These are phyloP conservation scores for Cryptococcus sp. DNA, from an alignment of 1,284 basidiomycete genomes.

Conservation along the genomic window DNA sequence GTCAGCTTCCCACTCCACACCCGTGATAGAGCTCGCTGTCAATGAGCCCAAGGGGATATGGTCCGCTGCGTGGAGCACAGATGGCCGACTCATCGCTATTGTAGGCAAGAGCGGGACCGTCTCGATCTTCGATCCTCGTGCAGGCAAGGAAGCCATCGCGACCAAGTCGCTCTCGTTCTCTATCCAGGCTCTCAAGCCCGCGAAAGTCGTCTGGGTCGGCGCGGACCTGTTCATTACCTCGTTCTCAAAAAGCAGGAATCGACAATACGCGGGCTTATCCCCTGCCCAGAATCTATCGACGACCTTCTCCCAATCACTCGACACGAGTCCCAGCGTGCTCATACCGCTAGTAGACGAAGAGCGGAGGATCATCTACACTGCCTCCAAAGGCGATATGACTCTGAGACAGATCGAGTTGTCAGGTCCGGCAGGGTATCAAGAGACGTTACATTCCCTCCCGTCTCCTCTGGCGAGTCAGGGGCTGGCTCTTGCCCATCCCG, in stretches of 20 bases:
- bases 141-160: constrained; percentile 19
- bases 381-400: constrained; percentile 54
- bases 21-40: constrained; percentile 24
- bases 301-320: constrained; percentile 44
- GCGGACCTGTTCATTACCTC: constrained; percentile 52
- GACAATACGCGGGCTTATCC: constrained; percentile 42
- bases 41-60: constrained; percentile 43
- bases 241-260: constrained; percentile 43
- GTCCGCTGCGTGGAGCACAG: constrained; percentile 47
- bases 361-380: constrained; percentile 51
- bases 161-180: constrained; percentile 27
- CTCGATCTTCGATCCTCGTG: constrained; percentile 49
- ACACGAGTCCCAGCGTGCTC: constrained; percentile 50
- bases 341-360: constrained; percentile 51
- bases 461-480: constrained; percentile 41
- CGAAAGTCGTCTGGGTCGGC: constrained; percentile 38
- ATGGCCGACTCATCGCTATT: constrained; percentile 45
- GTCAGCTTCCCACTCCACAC: constrained; percentile 8
- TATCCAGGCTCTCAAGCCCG: constrained; percentile 49
- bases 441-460: constrained; percentile 41
- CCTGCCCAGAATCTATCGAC: constrained; percentile 33
- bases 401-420: constrained; percentile 53
- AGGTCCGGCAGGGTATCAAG: constrained; percentile 46
- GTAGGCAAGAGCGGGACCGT: constrained; percentile 47
- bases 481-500: constrained; percentile 44